phyloP scores from a whole-genome alignment of 176 grass and related monocot genomes.

The Guadua angustifolia region DNA sequence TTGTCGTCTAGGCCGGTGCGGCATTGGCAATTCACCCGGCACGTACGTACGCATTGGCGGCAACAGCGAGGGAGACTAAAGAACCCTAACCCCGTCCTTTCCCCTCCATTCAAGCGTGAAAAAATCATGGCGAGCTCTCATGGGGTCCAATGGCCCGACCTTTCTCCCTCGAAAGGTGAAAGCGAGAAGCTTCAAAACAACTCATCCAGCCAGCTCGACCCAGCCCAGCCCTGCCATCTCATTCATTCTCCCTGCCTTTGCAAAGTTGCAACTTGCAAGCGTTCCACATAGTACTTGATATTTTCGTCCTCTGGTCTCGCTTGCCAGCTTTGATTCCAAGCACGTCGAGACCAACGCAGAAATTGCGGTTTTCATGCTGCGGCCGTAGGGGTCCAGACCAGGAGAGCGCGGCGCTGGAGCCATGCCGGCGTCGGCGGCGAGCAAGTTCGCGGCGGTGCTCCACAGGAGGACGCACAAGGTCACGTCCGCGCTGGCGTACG shows the following conservation, averaged over 20 bases:
- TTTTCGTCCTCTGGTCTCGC: constrained; percentile 17
- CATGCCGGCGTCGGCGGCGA: constrained; percentile 56
- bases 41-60: constrained; percentile 1
- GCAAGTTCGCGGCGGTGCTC: constrained; percentile 58
- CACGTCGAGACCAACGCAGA: constrained; percentile 4
- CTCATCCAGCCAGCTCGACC: constrained; percentile 25
- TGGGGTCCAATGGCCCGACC: constrained; percentile 60
- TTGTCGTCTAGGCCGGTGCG: not conserved
- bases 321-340: not conserved
- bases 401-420: not conserved
- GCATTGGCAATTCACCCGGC: constrained; percentile 9
- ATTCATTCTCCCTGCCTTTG: constrained; percentile 16
- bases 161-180: constrained; percentile 51
- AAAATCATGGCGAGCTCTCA: constrained; percentile 40
- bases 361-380: constrained; percentile 29
- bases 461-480: constrained; percentile 58
- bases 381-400: not conserved
- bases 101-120: constrained; percentile 31
- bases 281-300: not conserved
- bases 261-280: constrained; percentile 9
- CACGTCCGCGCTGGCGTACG: constrained; percentile 61
- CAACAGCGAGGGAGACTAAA: not conserved
- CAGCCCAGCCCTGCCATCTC: constrained; percentile 13
- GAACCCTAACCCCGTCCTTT: not conserved
- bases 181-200: constrained; percentile 51